Conservation (phyloP, 2,329 filamentous ascomycete genomes). For the Sordariomycetes sp. region DNA sequence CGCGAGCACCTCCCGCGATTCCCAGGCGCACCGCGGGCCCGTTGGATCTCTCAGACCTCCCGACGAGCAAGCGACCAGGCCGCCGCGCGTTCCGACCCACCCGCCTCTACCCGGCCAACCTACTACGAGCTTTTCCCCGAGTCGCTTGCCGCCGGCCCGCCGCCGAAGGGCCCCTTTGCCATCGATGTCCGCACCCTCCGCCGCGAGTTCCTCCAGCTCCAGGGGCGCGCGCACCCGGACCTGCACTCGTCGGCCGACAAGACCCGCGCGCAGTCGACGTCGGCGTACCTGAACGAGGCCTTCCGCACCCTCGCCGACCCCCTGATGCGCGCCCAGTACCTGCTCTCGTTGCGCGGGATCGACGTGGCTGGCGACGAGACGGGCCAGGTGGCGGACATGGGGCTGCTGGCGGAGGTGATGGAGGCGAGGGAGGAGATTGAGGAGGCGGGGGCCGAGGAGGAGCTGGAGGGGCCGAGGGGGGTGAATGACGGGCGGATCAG, state of each 20-base stretch:
- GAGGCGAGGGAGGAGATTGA: slow-evolving; percentile 71
- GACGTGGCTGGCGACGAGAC: slow-evolving; percentile 74
- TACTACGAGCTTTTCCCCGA: slow-evolving; percentile 85
- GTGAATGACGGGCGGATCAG: slow-evolving; percentile 60
- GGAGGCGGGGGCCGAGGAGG: slow-evolving; percentile 55
- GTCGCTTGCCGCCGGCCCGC: slow-evolving; percentile 67
- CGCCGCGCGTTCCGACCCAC: background rate
- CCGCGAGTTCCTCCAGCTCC: slow-evolving; percentile 77
- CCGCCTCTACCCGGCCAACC: slow-evolving; percentile 27
- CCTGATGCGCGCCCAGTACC: slow-evolving; percentile 76
- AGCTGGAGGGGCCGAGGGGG: slow-evolving; percentile 45
- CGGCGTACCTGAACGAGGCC: slow-evolving; percentile 78
- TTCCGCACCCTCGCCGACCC: slow-evolving; percentile 78
- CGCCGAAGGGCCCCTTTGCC: slow-evolving; percentile 64
- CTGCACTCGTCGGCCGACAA: slow-evolving; percentile 40
- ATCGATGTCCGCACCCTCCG: slow-evolving; percentile 63
- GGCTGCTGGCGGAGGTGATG: slow-evolving; percentile 67
- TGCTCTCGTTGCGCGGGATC: slow-evolving; percentile 63
- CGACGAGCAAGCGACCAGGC: background rate
- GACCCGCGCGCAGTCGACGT: slow-evolving; percentile 61
- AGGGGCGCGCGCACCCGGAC: slow-evolving; percentile 69
- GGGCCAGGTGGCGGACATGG: slow-evolving; percentile 54
- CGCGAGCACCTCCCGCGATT: background rate
- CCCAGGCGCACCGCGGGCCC: background rate
- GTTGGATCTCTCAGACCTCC: background rate